These are phyloP conservation scores for Monosporascus sp. DNA, from an alignment of 2,329 filamentous ascomycete species.

Conservation along the genomic window DNA sequence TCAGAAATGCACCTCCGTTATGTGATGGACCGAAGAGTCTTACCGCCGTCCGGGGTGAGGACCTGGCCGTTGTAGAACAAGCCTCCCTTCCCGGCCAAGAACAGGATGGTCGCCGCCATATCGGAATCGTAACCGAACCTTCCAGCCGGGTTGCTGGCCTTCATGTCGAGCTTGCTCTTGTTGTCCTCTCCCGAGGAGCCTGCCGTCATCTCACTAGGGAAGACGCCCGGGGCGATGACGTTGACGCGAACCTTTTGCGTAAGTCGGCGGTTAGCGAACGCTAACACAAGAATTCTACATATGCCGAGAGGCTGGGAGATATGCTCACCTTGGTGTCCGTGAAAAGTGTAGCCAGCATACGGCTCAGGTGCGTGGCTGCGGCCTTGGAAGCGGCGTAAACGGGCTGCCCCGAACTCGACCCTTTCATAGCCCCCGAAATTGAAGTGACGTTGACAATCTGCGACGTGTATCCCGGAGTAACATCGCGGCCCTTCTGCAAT, in stretches of 20 bases:
- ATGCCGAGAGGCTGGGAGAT: no score
- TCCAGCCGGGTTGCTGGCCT: constrained; percentile 38
- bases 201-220: constrained; percentile 40
- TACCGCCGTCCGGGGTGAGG: constrained; percentile 43
- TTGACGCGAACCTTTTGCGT: constrained; percentile 38
- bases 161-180: constrained; percentile 37
- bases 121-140: constrained; percentile 39
- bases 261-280: no score
- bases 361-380: constrained; percentile 36
- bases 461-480: constrained; percentile 29
- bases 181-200: constrained; percentile 38
- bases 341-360: constrained; percentile 41
- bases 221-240: constrained; percentile 48
- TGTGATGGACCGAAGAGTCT: background rate
- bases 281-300: no score
- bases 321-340: constrained; percentile 39
- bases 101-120: constrained; percentile 45
- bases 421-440: constrained; percentile 48
- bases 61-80: constrained; percentile 49
- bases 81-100: constrained; percentile 45
- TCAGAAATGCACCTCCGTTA: no score
- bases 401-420: constrained; percentile 43
- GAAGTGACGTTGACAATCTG: constrained; percentile 39
- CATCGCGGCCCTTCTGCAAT: constrained; percentile 38
- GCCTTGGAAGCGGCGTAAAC: constrained; percentile 47